Evolutionary conservation across 2,329 filamentous ascomycete genomes (phyloP), one percentile per base, ranked within the genome.

Genomic region (Pseudopithomyces chartarum): DNA sequence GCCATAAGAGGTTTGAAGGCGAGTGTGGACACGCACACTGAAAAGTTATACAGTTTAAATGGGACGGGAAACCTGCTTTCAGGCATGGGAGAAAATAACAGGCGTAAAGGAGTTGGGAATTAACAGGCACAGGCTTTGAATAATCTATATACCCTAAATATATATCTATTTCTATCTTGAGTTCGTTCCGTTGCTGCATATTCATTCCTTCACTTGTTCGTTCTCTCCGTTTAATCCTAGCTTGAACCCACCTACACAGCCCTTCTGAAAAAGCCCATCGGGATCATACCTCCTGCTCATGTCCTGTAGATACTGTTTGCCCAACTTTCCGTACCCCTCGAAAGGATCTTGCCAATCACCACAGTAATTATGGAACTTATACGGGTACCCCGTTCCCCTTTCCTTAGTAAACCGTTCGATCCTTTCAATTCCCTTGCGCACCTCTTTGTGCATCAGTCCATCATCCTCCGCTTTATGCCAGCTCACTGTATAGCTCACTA

Each of bases 401-500:
- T 22, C 40, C 20, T 45, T 26, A 33, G 71, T 70, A 59, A 60
- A 6, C 20, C 45, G n/a, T 36, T 73, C 70, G 29, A 74, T 72
- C 43, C 66, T 36, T 46, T 70, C 65, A 17, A 71, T 38, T 4
- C 34, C n/a, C 34, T 38, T 38, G 12, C 34, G 11, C 12, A 38
- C n/a, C n/a, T 6, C 11, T 38, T 17, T 11, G 12, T 38, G 34
- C 34, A 38, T 17, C 5, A 38, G 4, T 3, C n/a, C 11, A 38
- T 38, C 34, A 13, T 38, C 34, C 15, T 58, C 29, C 2, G 15
- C 17, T 23, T 70, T 58, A 11, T 57, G 54, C 73, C 73, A 76
- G 26, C 75, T 72, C 2, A 74, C 65, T 1, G 70, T 76, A 42
- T 78, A 74, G 19, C 61, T 68, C 3, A 76, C 65, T 26, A 72